These are phyloP conservation scores for Erysimum pusillum DNA, from an alignment of 441 rosid genomes.

Conservation along the genomic window DNA sequence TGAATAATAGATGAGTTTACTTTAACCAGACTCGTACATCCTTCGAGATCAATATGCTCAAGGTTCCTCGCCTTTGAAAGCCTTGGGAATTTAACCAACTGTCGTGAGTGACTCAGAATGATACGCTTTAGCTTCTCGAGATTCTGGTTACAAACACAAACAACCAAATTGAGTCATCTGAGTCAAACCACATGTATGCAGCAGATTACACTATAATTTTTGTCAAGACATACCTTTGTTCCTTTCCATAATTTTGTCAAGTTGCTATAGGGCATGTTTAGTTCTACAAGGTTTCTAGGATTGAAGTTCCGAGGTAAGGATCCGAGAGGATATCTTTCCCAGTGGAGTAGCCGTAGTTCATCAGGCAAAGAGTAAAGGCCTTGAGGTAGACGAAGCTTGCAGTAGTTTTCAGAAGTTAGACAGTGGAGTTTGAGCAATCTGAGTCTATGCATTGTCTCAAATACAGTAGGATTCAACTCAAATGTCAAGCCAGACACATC, in stretches of 20 bases:
- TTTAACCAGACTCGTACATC: constrained; percentile 35
- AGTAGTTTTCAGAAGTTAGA: neutral
- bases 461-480: constrained; percentile 26
- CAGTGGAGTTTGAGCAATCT: constrained; percentile 41
- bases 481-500: constrained; percentile 7
- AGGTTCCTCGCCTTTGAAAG: constrained; percentile 38
- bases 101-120: constrained; percentile 21
- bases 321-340: constrained; percentile 43
- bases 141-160: constrained; percentile 37
- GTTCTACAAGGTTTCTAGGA: constrained; percentile 38
- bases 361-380: constrained; percentile 18
- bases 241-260: constrained; percentile 44
- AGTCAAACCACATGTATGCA: neutral
- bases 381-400: constrained; percentile 1
- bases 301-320: constrained; percentile 44
- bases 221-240: constrained; percentile 35
- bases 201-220: neutral
- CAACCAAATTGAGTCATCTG: neutral
- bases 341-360: constrained; percentile 45
- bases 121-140: constrained; percentile 33
- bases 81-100: constrained; percentile 27
- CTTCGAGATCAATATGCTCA: constrained; percentile 40
- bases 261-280: constrained; percentile 45
- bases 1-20: constrained; percentile 37
- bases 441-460: constrained; percentile 40